Percentiles rank a stretch among this genome's conserved stretches.
These are phyloP conservation scores for Colletotrichum graminicola DNA, from an alignment of 2,329 filamentous ascomycete species.

Conservation along the genomic window DNA sequence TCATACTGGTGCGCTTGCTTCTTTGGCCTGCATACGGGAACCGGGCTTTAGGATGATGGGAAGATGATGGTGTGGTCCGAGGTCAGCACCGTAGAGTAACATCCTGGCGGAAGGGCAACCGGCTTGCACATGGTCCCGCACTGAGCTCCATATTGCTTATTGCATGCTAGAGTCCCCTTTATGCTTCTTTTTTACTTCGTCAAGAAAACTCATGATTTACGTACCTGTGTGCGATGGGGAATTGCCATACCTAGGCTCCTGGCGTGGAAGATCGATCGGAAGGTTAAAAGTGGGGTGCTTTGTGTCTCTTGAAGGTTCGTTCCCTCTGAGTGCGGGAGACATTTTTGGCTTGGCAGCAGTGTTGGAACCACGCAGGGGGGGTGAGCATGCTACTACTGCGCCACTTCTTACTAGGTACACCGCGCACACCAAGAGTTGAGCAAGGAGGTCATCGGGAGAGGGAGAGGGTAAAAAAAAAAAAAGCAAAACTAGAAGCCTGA, in stretches of 20 bases:
- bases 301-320: neutral
- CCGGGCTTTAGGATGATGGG: constrained; percentile 1
- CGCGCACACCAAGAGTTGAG: neutral
- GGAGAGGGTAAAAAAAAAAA: neutral
- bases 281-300: constrained; percentile 13
- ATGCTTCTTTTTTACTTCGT: neutral
- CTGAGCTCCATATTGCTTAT: neutral
- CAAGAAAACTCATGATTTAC: neutral
- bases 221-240: neutral
- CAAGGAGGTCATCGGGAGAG: neutral
- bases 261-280: constrained; percentile 37
- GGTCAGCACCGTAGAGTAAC: constrained; percentile 16
- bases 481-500: neutral
- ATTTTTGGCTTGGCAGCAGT: neutral
- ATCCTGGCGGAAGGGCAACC: constrained; percentile 9
- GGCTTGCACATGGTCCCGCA: constrained; percentile 16
- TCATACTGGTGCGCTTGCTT: constrained; percentile 8
- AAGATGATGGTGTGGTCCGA: constrained; percentile 24
- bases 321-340: neutral
- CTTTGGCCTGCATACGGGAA: constrained; percentile 17
- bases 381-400: neutral
- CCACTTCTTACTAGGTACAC: neutral
- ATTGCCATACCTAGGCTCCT: constrained; percentile 29
- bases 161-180: neutral
- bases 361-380: neutral